A percentile compares a stretch with the other conserved stretches of the same genome.
Conservation (phyloP, 139 green algal genomes). For the Chlamydomonas schloesseri region DNA sequence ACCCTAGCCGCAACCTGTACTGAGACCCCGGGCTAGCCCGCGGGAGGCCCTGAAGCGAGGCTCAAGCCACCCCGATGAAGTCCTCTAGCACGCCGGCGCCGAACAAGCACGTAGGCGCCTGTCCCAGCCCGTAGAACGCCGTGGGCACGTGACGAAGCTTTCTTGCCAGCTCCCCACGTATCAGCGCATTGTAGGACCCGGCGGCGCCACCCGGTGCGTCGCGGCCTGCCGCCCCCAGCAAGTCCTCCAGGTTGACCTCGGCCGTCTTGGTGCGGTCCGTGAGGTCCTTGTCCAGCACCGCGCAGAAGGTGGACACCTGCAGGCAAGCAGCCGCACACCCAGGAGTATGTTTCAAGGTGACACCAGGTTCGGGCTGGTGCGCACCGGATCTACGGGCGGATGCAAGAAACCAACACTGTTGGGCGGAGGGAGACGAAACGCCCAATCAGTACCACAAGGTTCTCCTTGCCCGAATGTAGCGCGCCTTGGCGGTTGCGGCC, state of each 20-base stretch:
- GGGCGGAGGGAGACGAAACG: no score
- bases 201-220: neutral
- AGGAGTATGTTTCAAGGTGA: no score
- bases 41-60: neutral
- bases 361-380: no score
- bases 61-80: neutral
- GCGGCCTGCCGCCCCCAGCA: slow-evolving; percentile 46
- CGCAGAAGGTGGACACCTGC: slow-evolving; percentile 79
- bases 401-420: no score
- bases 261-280: slow-evolving; percentile 78
- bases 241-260: slow-evolving; percentile 81
- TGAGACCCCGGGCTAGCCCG: no score
- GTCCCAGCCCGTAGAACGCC: slow-evolving; percentile 48
- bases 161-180: slow-evolving; percentile 71
- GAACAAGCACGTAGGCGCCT: slow-evolving; percentile 61
- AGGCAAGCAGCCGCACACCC: no score
- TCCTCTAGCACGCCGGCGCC: slow-evolving; percentile 9
- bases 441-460: no score
- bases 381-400: no score
- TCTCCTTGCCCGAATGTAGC: no score
- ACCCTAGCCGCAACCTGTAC: no score
- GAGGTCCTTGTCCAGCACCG: slow-evolving; percentile 90
- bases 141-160: slow-evolving; percentile 75
- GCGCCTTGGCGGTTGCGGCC: neutral
- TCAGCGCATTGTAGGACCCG: slow-evolving; percentile 80